Evolutionary conservation across 192 early-diverging fungal genomes (phyloP), one percentile per base, ranked within the genome.

Genomic region (Lobosporangium transversale): DNA sequence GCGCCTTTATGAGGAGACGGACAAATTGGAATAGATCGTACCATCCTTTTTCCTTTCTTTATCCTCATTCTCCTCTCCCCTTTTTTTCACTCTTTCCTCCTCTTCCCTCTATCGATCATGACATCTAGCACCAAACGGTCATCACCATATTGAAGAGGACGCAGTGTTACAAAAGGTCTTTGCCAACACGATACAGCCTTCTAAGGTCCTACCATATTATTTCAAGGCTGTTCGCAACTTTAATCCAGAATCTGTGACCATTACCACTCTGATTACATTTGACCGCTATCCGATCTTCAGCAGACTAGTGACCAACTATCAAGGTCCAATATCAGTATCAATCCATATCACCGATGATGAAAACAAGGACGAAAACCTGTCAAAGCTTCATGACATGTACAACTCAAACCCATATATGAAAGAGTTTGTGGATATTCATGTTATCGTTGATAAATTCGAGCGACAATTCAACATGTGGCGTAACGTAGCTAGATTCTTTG

Each of bases 401-500:
- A 59, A 83, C 31, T 56, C 66, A 24, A 83, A 88, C 49, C 80
- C 80, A 6, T 66, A 80, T n/a, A 82, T 88, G 70, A 47, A 68
- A 44, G 62, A 79, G 27, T 83, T 76, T 67, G 83, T 86, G 17
- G 87, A 88, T 58, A 63, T 86, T 3, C 87, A 88, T 73, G 69
- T 88, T 30, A 78, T 88, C 14, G 78, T 86, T 4, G 87, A 88
- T 62, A 83, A 80, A 58, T 88, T 88, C 63, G 81, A 84, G 36
- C 66, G 86, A 36, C 87, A 88, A 67, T 88, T 88, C 58, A 88
- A 88, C 49, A 84, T 85, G 83, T 88, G 85, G 86, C 78, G 87
- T 14, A 88, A 88, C 44, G 80, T 88, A 14, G 87, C 87, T n/a
- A 79, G 85, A 53, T 87, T 88, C 61, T 88, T 88, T 81, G 80